Evolutionary conservation across 2,329 filamentous ascomycete species (phyloP).

Genomic region (Fusarium coicis): DNA sequence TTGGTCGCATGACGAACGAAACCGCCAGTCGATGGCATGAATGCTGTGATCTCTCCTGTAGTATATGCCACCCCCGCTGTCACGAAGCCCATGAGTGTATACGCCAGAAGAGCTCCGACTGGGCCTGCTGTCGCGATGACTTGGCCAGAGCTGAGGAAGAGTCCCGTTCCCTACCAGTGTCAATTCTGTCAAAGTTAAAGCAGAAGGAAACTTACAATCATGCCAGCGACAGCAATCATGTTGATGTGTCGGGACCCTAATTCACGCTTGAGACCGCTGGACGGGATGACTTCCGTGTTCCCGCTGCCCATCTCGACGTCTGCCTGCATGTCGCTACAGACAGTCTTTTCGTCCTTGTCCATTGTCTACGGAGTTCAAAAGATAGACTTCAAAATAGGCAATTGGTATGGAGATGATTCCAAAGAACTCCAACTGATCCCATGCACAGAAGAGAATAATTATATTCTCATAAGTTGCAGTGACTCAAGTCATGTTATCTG

Average conservation of each 20-base stretch:
- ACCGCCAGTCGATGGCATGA: neutral
- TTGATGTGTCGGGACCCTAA: neutral
- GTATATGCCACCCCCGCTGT: neutral
- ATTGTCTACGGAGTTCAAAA: neutral
- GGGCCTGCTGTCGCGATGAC: neutral
- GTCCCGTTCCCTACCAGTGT: neutral
- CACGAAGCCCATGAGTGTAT: neutral
- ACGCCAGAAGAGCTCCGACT: neutral
- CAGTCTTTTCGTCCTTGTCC: neutral
- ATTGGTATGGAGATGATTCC: too few relatives aligned
- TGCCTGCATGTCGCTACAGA: neutral
- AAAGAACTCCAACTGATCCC: too few relatives aligned
- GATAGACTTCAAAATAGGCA: too few relatives aligned
- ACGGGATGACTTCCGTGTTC: neutral
- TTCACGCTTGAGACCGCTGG: neutral
- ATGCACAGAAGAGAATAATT: too few relatives aligned
- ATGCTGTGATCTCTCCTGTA: neutral
- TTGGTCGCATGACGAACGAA: neutral
- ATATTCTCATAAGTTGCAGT: neutral
- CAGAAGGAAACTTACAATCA: neutral
- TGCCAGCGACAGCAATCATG: neutral
- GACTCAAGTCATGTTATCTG: neutral
- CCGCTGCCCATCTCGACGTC: neutral
- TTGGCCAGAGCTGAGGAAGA: neutral
- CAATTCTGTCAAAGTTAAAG: accelerated